These are phyloP conservation scores for Epichloe gansuensis DNA, from an alignment of 2,329 filamentous ascomycete genomes.

Conservation along the genomic window DNA sequence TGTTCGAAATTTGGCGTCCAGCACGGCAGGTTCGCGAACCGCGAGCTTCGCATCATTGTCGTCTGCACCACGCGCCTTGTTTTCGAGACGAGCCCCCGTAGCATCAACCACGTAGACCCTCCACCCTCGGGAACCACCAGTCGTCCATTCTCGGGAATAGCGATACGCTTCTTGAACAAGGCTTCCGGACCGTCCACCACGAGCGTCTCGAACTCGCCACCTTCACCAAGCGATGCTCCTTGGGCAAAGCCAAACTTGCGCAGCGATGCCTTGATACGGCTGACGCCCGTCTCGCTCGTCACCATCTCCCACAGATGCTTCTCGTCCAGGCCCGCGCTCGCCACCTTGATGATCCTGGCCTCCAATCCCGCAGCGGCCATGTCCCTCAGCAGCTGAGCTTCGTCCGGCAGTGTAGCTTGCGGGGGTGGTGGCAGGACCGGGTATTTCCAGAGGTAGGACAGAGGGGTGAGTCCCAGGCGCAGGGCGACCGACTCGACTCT, in stretches of 20 bases:
- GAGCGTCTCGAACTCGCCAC: conserved; percentile 91
- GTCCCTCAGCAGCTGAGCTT: conserved; percentile 57
- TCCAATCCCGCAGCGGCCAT: conserved; percentile 71
- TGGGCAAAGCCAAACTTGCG: conserved; percentile 53
- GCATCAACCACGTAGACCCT: conserved; percentile 61
- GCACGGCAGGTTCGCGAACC: conserved; percentile 48
- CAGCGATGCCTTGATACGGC: conserved; percentile 40
- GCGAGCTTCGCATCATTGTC: conserved; percentile 9
- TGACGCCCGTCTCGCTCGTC: conserved; percentile 39
- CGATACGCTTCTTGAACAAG: conserved; percentile 62
- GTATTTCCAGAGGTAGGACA: conserved; percentile 91
- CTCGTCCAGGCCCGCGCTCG: conserved; percentile 78
- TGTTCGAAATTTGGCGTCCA: conserved; percentile 49
- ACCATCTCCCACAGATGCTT: conserved; percentile 72
- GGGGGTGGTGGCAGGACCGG: conserved; percentile 54
- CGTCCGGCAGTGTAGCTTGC: conserved; percentile 21
- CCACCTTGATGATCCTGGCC: conserved; percentile 89
- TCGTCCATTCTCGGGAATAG: conserved; percentile 41
- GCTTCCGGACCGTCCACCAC: conserved; percentile 65
- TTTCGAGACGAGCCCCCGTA: conserved; percentile 44
- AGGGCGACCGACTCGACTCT: conserved; percentile 84
- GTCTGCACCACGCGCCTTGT: conserved; percentile 19
- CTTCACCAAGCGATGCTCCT: conserved; percentile 76
- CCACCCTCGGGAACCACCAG: conserved; percentile 54
- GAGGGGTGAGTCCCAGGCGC: conserved; percentile 68